Percentiles rank a stretch among this genome's conserved stretches.
phyloP scores from a whole-genome alignment of 331 rosid species.

The Malus hybrid region DNA sequence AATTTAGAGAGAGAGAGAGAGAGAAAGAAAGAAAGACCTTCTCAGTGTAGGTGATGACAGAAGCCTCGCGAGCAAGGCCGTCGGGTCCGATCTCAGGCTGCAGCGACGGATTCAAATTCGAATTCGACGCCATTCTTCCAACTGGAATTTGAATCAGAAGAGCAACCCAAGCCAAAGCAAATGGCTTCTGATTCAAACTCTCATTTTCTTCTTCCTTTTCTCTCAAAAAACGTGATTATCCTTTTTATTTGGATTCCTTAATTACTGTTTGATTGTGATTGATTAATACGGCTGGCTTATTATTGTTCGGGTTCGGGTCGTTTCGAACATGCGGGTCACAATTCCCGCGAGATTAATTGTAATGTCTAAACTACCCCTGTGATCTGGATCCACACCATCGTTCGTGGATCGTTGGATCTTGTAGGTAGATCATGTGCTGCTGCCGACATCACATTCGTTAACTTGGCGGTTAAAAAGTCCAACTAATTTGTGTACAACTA shows the following conservation, averaged over 20 bases:
- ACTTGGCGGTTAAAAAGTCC: slow-evolving; percentile 3
- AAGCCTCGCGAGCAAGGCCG: slow-evolving; percentile 68
- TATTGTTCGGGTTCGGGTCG: neutral
- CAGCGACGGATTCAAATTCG: slow-evolving; percentile 33
- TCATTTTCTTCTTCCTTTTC: neutral
- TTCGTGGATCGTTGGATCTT: neutral
- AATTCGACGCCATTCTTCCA: slow-evolving; percentile 44
- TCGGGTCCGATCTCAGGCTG: slow-evolving; percentile 85
- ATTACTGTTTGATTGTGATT: neutral
- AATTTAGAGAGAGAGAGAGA: neutral
- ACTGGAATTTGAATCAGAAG: neutral
- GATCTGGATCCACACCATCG: neutral
- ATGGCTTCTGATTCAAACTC: slow-evolving; percentile 11
- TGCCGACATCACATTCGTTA: slow-evolving; percentile 11
- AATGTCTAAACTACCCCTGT: neutral
- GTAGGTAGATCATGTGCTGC: neutral
- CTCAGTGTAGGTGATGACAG: slow-evolving; percentile 80
- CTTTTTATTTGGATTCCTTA: neutral
- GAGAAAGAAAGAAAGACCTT: slow-evolving; percentile 29
- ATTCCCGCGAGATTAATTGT: neutral
- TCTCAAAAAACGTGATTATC: neutral
- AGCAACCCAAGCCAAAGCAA: too few species aligned
- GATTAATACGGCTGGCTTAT: too few species aligned
- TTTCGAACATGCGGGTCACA: neutral
- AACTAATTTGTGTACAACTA: neutral